These are phyloP conservation scores for Nepenthes gracilis DNA, from an alignment of 148 eudicot species.

Conservation along the genomic window DNA sequence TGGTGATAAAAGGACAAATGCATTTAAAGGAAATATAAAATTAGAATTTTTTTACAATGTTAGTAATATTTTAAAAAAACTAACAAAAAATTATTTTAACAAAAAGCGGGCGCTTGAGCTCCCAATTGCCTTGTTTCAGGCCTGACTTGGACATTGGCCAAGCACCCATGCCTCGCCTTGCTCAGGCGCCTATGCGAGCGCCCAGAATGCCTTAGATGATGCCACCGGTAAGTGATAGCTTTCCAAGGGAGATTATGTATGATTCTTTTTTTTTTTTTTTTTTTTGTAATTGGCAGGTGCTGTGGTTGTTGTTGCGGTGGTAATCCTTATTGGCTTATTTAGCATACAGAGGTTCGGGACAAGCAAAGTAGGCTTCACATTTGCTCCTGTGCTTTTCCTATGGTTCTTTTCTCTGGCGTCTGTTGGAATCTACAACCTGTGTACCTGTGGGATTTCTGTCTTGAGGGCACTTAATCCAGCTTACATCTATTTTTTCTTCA, in stretches of 20 bases:
- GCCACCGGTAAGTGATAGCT: neutral
- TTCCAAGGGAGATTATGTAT: neutral
- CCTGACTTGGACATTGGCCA: too few relatives aligned
- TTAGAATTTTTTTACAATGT: too few relatives aligned
- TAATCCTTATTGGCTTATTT: constrained; percentile 78
- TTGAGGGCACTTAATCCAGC: constrained; percentile 79
- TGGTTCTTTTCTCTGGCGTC: constrained; percentile 87
- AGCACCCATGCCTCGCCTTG: too few relatives aligned
- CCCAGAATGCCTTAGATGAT: too few relatives aligned
- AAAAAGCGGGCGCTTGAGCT: too few relatives aligned
- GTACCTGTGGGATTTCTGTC: constrained; percentile 45
- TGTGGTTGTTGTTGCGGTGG: constrained; percentile 56
- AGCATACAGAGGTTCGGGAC: constrained; percentile 96
- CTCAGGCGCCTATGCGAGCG: too few relatives aligned
- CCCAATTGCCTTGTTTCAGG: too few relatives aligned
- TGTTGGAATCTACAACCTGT: constrained; percentile 73
- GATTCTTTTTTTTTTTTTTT: neutral
- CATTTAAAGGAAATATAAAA: too few relatives aligned
- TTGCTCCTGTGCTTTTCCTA: constrained; percentile 89
- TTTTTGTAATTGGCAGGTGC: constrained; percentile 41
- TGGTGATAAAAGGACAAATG: too few relatives aligned
- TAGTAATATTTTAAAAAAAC: too few relatives aligned
- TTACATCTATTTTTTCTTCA: constrained; percentile 75
- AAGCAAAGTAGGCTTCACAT: constrained; percentile 80
- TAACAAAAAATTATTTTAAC: too few relatives aligned